Evolutionary conservation across 2,329 filamentous ascomycete species (phyloP), one percentile per base, ranked within the genome.

Genomic region (Penicillium thymicola): DNA sequence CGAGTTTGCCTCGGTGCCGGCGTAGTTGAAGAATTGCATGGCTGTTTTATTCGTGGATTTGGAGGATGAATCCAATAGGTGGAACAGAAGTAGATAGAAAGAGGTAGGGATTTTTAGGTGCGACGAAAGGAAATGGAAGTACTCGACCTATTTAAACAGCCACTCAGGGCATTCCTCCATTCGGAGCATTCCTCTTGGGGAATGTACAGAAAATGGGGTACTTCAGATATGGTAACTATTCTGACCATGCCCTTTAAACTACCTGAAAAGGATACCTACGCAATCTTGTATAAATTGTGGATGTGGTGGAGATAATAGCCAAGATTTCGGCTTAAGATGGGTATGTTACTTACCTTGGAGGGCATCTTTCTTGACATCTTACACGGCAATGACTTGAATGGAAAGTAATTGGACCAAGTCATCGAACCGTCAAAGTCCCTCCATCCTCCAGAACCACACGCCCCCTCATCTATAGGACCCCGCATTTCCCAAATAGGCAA

Each of bases 11-110:
- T 54, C 54, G 44, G 54, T 57, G 37, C 54, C 54, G 18, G 54
- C 25, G 42, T 57, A 57, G 21, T 57, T 54, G 54, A 38, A 53
- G 43, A 53, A 57, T 37, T 54, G 54, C 54, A 57, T 53, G 14
- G 14, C 36, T 42, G 38, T 32, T 30, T 50, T 30, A 14, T 49
- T 34, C 14, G 9, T 25, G 25, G 11, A 40, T 21, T 18, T 40
- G n/a, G n/a, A 23, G 3, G 5, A 14, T 16, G 36, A n/a, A 40
- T 10, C 25, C 5, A 13, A 40, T 41, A 30, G 28, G 28, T 30
- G 5, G 4, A 30, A 30, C 11, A 13, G 28, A 30, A 13, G 28
- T 30, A 30, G 28, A 30, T 30, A 30, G 28, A 30, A 11, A 30
- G 28, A 30, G 28, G 13, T 30, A 30, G 28, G 28, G 28, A 30